Evolutionary conservation across 1,284 basidiomycete genomes (phyloP), one percentile per base, ranked within the genome.

Genomic region (Papiliotrema laurentii): DNA sequence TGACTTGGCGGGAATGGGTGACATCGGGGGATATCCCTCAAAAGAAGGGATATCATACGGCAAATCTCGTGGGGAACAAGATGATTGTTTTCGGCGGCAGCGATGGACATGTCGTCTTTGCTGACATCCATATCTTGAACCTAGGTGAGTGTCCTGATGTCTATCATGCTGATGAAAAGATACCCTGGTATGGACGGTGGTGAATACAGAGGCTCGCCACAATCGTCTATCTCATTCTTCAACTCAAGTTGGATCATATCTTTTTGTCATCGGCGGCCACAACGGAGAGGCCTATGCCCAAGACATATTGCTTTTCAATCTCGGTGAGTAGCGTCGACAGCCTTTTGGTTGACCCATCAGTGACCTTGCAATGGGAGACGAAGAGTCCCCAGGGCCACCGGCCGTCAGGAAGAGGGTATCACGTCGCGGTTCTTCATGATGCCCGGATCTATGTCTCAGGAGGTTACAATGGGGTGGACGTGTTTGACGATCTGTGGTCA

Each of bases 241-340:
- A 3, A 91, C 89, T 0, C 89, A 89, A 66, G 87, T 96, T 16
- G 92, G 92, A n/a, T 90, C 88, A 1, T 93, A 90, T 63, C 81
- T 96, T 0, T 92, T 92, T 73, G 80, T 94, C 49, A 79, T 86
- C 50, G 92, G 90, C 2, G 91, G 92, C 0, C 90, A 94, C 72
- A 86, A 92, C 60, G 86, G 86, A 9, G 75, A 77, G 19, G 77
- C 83, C 38, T 96, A 94, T 69, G 82, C 81, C 24, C 81, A 83
- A 18, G 87, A 94, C 18, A 76, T 94, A 9, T 76, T 91, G 13
- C 77, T 89, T 5, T 89, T 92, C 73, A 92, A 94, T 64, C 83
- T 94, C 27, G 85, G 89, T 88, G 59, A 44, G 61, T 21, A 5
- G 11, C 45, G 18, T 9, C 34, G n/a, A 24, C 18, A 10, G 21